A percentile compares a stretch with the other conserved stretches of the same genome.
Evolutionary conservation across 1,139 yeast genomes (phyloP).

Genomic region (Suhomyces maxii): DNA sequence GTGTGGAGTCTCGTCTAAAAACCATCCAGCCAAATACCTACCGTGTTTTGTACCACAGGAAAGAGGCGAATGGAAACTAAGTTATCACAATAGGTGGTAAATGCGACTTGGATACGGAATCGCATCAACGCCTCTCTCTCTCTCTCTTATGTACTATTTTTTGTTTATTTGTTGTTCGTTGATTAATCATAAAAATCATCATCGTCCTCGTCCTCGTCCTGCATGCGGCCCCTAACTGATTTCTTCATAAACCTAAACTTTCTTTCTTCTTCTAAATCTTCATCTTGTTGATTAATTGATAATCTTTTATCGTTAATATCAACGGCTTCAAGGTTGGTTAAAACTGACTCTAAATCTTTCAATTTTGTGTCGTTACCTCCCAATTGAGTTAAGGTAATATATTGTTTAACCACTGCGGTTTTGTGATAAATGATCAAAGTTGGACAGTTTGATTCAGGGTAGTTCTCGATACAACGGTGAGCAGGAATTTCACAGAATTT

Average conservation of each 20-base stretch:
- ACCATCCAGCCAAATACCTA: neutral
- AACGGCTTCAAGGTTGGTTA: conserved; percentile 67
- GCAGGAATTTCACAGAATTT: conserved; percentile 92
- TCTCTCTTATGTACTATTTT: too few species aligned
- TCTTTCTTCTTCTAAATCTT: conserved; percentile 44
- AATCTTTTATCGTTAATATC: conserved; percentile 66
- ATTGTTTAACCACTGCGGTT: conserved; percentile 74
- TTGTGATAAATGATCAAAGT: conserved; percentile 80
- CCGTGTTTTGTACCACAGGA: neutral
- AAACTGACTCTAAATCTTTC: conserved; percentile 67
- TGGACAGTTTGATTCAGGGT: conserved; percentile 89
- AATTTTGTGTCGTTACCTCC: conserved; percentile 80
- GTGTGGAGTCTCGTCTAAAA: neutral
- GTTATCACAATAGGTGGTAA: too few species aligned
- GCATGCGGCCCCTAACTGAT: conserved; percentile 41
- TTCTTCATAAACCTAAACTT: conserved; percentile 56
- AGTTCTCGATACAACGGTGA: conserved; percentile 84
- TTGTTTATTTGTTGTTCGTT: neutral
- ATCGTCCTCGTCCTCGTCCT: conserved; percentile 28
- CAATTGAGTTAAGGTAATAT: conserved; percentile 71
- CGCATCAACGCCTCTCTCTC: too few species aligned
- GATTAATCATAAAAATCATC: conserved; percentile 46
- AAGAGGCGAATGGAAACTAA: neutral
- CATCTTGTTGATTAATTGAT: conserved; percentile 57
- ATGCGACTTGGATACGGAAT: too few species aligned